These are phyloP conservation scores for Wickerhamomyces canadensis DNA, from an alignment of 805 yeast genomes.

Conservation along the genomic window DNA sequence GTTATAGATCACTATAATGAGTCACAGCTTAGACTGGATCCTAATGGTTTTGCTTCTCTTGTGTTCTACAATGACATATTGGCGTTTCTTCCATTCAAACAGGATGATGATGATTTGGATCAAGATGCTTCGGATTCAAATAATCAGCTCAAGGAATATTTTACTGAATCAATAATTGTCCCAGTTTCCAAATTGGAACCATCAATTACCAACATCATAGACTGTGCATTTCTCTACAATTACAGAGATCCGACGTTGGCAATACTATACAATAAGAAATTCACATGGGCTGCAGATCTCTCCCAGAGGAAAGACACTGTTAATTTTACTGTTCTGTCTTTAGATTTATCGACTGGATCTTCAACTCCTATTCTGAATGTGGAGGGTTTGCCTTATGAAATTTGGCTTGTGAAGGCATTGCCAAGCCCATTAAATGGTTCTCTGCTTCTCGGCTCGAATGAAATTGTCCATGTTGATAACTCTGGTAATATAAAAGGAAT, in stretches of 20 bases:
- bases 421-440: slow-evolving; percentile 65
- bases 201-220: slow-evolving; percentile 57
- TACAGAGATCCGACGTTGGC: slow-evolving; percentile 83
- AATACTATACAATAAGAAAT: slow-evolving; percentile 48
- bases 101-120: slow-evolving; percentile 37
- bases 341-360: slow-evolving; percentile 45
- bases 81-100: slow-evolving; percentile 63
- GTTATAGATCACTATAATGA: slow-evolving; percentile 22
- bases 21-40: slow-evolving; percentile 39
- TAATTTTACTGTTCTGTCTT: slow-evolving; percentile 55
- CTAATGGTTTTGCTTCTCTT: slow-evolving; percentile 50
- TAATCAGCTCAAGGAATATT: slow-evolving; percentile 8
- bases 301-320: slow-evolving; percentile 58
- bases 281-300: slow-evolving; percentile 77
- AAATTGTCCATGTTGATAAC: slow-evolving; percentile 71
- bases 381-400: slow-evolving; percentile 67
- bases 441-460: slow-evolving; percentile 67
- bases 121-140: slow-evolving; percentile 25
- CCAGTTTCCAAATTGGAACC: slow-evolving; percentile 52
- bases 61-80: slow-evolving; percentile 62
- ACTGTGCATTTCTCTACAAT: slow-evolving; percentile 63
- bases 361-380: slow-evolving; percentile 67
- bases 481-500: slow-evolving; percentile 63
- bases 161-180: slow-evolving; percentile 46
- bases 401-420: slow-evolving; percentile 58